Evolutionary conservation across 1,284 basidiomycete species (phyloP).

Genomic region (Trichosporon asahii): DNA sequence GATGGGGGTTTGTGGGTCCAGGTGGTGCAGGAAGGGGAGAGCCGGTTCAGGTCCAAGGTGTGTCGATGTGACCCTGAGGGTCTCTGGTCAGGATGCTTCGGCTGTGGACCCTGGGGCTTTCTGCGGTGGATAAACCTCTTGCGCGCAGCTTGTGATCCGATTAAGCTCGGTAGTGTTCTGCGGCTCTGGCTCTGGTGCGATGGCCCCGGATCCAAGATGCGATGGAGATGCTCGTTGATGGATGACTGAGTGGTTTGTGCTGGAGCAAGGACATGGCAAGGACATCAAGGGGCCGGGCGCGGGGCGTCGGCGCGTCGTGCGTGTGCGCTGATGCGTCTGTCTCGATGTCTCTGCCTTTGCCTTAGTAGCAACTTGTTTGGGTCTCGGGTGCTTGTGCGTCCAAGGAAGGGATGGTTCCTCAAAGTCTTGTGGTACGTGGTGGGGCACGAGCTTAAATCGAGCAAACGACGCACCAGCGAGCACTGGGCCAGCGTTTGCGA

Average conservation of each 20-base stretch:
- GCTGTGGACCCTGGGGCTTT: not conserved
- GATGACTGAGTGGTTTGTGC: not conserved
- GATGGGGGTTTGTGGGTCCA: not conserved
- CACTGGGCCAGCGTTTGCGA: not conserved
- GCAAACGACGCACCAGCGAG: not conserved
- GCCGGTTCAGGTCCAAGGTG: not conserved
- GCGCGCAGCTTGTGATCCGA: not conserved
- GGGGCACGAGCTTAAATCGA: not conserved
- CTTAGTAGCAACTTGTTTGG: not conserved
- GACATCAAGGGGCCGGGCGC: not conserved
- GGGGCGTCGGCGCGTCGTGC: not conserved
- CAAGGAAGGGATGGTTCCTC: not conserved
- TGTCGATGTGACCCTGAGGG: no score
- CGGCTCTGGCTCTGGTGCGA: not conserved
- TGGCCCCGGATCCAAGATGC: not conserved
- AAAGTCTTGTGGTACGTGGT: not conserved
- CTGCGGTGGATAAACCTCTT: not conserved
- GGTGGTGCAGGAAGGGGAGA: not conserved
- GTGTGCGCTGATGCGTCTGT: not conserved
- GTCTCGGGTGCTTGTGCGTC: not conserved
- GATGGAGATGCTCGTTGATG: not conserved
- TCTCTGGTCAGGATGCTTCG: not conserved
- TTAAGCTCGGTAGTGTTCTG: not conserved
- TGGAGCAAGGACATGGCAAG: not conserved
- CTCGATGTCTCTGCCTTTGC: not conserved